Evolutionary conservation across 108 stramenopile species (phyloP), one percentile per base, ranked within the genome.

Genomic region (Cyclotella cryptica): DNA sequence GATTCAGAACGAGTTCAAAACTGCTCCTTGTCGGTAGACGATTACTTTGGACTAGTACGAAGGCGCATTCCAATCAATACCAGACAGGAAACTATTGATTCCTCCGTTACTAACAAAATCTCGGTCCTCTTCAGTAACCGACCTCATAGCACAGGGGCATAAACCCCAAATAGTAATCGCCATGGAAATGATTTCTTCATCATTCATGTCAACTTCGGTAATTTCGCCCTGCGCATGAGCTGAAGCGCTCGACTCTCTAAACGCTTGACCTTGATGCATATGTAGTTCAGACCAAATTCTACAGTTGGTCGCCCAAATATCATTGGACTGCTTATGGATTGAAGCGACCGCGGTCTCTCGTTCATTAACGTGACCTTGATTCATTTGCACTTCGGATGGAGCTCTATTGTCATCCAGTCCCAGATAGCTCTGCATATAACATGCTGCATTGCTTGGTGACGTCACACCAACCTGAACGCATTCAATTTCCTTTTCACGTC

Each of bases 131-230:
- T n/a, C n/a, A n/a, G n/a, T n/a, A n/a, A n/a, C n/a, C n/a, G n/a
- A n/a, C n/a, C n/a, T n/a, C n/a, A n/a, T n/a, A n/a, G n/a, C n/a
- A n/a, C n/a, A 55, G n/a, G 19, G 54, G n/a, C 8, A 19, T 8
- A 55, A 8, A 55, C 59, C 59, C 59, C 59, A 60, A 29, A 7
- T 12, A 3, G 12, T 8, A 7, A 26, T 27, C 8, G 28, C 28
- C 10, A 60, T 10, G 10, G 24, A 27, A 9, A 60, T 26, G 59
- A 60, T 60, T 60, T 60, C 59, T 29, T 60, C 28, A 17, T 60
- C 59, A 8, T 9, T 60, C 59, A 60, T 60, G 30, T 60, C 59
- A 10, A 60, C 59, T 60, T 30, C 59, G 7, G 27, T 19, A n/a
- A n/a, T 54, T 8, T 10, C 8, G n/a, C 15, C n/a, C 9, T 45